Percentiles rank a stretch among this genome's conserved stretches.
These are phyloP conservation scores for Cladosporium sp. DNA, from an alignment of 2,329 filamentous ascomycete species.

Conservation along the genomic window DNA sequence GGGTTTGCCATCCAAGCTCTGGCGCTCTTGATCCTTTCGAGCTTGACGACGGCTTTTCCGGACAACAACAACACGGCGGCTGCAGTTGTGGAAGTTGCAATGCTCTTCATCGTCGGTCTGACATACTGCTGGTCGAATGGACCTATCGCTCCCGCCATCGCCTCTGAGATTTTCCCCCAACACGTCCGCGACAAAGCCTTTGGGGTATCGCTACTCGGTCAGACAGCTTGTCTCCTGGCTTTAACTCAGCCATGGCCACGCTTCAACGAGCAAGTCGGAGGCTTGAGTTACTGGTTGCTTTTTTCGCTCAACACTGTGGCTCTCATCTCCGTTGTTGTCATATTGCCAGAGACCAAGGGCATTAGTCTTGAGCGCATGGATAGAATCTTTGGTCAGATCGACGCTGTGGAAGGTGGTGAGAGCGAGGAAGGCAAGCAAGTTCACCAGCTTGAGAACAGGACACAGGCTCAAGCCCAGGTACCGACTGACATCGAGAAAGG, in stretches of 20 bases:
- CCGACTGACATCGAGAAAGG: background rate
- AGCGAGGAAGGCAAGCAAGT: constrained; percentile 19
- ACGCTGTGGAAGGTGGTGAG: constrained; percentile 36
- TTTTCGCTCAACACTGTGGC: constrained; percentile 36
- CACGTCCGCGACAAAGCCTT: constrained; percentile 40
- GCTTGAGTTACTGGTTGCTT: constrained; percentile 37
- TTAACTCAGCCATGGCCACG: constrained; percentile 39
- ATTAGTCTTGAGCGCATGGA: constrained; percentile 26
- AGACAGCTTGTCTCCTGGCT: constrained; percentile 36
- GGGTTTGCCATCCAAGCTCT: constrained; percentile 36
- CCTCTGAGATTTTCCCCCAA: constrained; percentile 38
- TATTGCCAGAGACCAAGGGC: constrained; percentile 67
- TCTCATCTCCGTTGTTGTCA: constrained; percentile 55
- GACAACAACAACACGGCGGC: constrained; percentile 35
- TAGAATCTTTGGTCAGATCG: constrained; percentile 29
- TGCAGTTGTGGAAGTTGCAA: constrained; percentile 37
- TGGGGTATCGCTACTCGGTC: constrained; percentile 32
- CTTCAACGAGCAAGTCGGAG: constrained; percentile 36
- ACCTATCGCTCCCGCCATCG: constrained; percentile 35
- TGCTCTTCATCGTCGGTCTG: constrained; percentile 41
- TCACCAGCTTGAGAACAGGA: background rate
- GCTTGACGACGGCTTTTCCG: constrained; percentile 36
- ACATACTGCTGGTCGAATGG: constrained; percentile 41
- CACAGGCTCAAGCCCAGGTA: background rate
- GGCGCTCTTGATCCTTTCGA: constrained; percentile 35